Evolutionary conservation across 2,329 filamentous ascomycete genomes (phyloP), one percentile per base, ranked within the genome.

Genomic region (Aciculosporium take): DNA sequence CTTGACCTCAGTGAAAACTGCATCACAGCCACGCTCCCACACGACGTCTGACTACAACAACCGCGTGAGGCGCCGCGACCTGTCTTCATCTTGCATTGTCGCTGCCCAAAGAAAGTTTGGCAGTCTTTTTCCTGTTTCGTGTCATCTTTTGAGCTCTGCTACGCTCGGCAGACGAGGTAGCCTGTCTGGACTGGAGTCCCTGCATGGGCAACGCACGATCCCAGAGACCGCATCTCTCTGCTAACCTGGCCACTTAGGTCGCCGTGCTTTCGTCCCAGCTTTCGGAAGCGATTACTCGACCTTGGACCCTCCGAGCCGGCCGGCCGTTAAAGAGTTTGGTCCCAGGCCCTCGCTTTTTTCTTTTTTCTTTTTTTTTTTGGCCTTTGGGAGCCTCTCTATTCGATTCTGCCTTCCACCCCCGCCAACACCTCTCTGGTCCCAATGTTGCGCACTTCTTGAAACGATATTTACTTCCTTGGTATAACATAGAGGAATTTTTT

Each of bases 381-480:
- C 2, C 10, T 21, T 29, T 6, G 5, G 12, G 17, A 7, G 17
- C 15, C 25, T 17, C 12, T 7, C 13, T 21, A 35, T 27, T 27
- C 15, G 23, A 13, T 13, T 25, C n/a, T 18, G 9, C n/a, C 13
- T 18, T 21, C 18, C 20, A 7, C 23, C 20, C 27, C n/a, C n/a
- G 21, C 20, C 27, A 18, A 10, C 24, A 37, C 9, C 4, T n/a
- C 31, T 13, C 23, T 7, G n/a, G 18, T 20, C 18, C 32, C 30
- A 25, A 43, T 39, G 32, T 33, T 37, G 34, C 37, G 20, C 30
- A 32, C 32, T 42, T 44, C 29, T 44, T 43, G 45, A 29, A 40
- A 45, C 45, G 42, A 40, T 45, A 37, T 41, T 49, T 46, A 43
- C 17, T 27, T 38, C 25, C 40, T 30, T 43, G 41, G 42, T 18